Percentiles rank a stretch among this genome's conserved stretches.
Conservation (phyloP, 2,329 filamentous ascomycete species). For the Monilinia fructicola region DNA sequence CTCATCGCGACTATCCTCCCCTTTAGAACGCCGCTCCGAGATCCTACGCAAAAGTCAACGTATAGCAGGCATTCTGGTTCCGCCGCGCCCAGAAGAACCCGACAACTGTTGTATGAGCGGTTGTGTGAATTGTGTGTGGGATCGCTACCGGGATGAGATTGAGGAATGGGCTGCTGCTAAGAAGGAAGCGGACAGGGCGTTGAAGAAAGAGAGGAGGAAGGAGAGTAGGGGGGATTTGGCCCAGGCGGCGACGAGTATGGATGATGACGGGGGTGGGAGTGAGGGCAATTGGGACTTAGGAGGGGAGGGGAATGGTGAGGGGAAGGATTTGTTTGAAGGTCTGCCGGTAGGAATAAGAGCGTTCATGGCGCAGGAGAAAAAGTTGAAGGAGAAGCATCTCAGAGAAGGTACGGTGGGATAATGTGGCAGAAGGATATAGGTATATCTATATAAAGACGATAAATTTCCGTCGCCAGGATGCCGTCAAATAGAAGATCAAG, state of each 20-base stretch:
- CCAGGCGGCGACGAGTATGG: constrained; percentile 59
- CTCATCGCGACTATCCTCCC: constrained; percentile 73
- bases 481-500: not conserved
- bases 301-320: constrained; percentile 38
- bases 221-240: not conserved
- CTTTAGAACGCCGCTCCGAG: constrained; percentile 63
- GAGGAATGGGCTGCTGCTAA: constrained; percentile 78
- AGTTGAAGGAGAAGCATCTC: constrained; percentile 71
- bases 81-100: constrained; percentile 81
- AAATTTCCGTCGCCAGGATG: not conserved
- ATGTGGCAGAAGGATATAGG: not conserved
- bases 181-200: constrained; percentile 34
- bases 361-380: constrained; percentile 98
- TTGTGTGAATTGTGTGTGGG: constrained; percentile 97
- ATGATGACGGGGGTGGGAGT: constrained; percentile 77
- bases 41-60: constrained; percentile 59
- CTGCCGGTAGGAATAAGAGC: constrained; percentile 91
- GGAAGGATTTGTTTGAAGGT: constrained; percentile 70
- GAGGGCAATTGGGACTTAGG: constrained; percentile 62
- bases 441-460: not conserved
- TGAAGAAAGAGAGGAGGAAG: constrained; percentile 42
- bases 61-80: constrained; percentile 78
- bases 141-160: constrained; percentile 84
- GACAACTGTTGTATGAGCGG: constrained; percentile 99
- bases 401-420: constrained; percentile 46